These are phyloP conservation scores for Flaveria floridana DNA, from an alignment of 140 eudicot genomes.

Conservation along the genomic window DNA sequence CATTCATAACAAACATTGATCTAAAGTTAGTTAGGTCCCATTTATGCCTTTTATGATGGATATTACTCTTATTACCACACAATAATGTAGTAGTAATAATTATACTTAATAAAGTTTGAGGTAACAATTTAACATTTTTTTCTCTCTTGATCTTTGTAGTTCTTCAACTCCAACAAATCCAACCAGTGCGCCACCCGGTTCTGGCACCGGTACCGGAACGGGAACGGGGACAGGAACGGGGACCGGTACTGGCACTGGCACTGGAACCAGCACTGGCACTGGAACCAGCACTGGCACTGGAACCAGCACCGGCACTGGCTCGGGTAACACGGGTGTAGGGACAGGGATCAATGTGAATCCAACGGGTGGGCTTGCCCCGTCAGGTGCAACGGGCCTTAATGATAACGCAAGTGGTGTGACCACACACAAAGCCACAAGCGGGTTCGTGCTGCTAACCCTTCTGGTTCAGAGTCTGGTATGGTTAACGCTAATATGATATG, in stretches of 20 bases:
- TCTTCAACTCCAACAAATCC: slow-evolving; percentile 41
- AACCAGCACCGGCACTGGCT: background rate
- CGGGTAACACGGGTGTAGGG: background rate
- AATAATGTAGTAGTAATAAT: slow-evolving; percentile 19
- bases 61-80: background rate
- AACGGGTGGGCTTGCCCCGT: slow-evolving; percentile 44
- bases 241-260: background rate
- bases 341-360: slow-evolving; percentile 48
- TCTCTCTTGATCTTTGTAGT: slow-evolving; percentile 18
- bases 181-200: slow-evolving; percentile 36
- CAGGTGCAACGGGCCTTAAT: slow-evolving; percentile 43
- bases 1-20: slow-evolving; percentile 15
- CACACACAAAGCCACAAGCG: slow-evolving; percentile 16
- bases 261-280: background rate
- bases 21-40: slow-evolving; percentile 26
- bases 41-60: slow-evolving; percentile 25
- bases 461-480: slow-evolving; percentile 35
- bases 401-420: slow-evolving; percentile 33
- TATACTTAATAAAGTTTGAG: background rate
- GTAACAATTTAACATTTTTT: background rate
- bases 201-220: slow-evolving; percentile 30
- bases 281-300: background rate
- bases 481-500: slow-evolving; percentile 28
- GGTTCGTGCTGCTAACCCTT: slow-evolving; percentile 26
- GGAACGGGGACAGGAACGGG: slow-evolving; percentile 13